Conservation (phyloP, 2,329 filamentous ascomycete species). For the Leptosphaerulina australis region DNA sequence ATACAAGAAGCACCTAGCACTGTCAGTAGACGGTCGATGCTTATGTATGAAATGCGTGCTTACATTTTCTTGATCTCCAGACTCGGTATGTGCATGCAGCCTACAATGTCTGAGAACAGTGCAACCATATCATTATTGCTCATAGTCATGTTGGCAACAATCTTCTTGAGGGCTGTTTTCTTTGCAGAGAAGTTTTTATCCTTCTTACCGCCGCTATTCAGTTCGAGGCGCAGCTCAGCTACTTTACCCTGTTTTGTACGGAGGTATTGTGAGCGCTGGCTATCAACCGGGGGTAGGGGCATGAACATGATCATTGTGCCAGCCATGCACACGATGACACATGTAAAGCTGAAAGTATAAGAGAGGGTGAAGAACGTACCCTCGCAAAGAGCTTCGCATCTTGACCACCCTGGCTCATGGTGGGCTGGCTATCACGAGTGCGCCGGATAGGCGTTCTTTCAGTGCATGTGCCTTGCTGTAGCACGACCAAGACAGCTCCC, state of each 20-base stretch:
- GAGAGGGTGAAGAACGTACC: conserved; percentile 63
- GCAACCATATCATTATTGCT: conserved; percentile 99
- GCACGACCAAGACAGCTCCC: conserved; percentile 27
- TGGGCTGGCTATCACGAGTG: conserved; percentile 40
- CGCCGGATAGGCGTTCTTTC: conserved; percentile 14
- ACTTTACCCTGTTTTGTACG: conserved; percentile 85
- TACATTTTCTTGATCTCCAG: conserved; percentile 99
- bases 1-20: conserved; percentile 88
- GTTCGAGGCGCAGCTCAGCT: conserved; percentile 90
- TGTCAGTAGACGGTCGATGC: conserved; percentile 36
- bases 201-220: conserved; percentile 93
- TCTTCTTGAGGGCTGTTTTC: conserved; percentile 99
- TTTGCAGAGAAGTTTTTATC: conserved; percentile 95
- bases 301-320: conserved; percentile 47
- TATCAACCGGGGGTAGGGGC: conserved; percentile 42
- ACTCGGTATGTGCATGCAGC: conserved; percentile 91
- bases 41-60: conserved; percentile 33
- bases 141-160: conserved; percentile 99
- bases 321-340: background rate
- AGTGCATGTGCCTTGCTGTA: conserved; percentile 43
- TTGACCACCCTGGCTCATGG: conserved; percentile 74
- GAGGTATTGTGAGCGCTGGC: conserved; percentile 58
- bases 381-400: conserved; percentile 99
- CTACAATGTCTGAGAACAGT: conserved; percentile 92
- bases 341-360: background rate